phyloP scores from a whole-genome alignment of 2,329 filamentous ascomycete genomes.

The Xylaria multiplex region DNA sequence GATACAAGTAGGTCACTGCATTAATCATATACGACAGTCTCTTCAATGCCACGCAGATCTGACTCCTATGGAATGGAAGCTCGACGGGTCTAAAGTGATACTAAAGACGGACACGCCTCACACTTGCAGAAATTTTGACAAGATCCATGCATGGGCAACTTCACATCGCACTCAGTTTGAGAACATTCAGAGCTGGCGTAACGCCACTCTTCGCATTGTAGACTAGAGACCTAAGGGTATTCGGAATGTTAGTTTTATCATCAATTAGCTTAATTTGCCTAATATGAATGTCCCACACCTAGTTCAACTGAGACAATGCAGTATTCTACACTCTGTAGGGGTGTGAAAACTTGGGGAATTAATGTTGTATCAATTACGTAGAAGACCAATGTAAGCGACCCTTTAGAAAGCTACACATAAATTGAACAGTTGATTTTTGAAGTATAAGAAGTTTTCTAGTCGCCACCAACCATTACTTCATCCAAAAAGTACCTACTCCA shows the following conservation, averaged over 20 bases:
- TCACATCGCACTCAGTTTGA: slow-evolving; percentile 7
- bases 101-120: slow-evolving; percentile 22
- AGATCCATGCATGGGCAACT: slow-evolving; percentile 26
- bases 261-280: too few relatives aligned
- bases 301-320: too few relatives aligned
- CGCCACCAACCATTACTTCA: slow-evolving; percentile 26
- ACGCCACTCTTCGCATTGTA: slow-evolving; percentile 21
- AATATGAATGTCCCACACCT: too few relatives aligned
- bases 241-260: too few relatives aligned
- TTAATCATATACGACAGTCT: slow-evolving; percentile 30
- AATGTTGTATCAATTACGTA: too few relatives aligned
- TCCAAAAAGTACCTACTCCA: slow-evolving; percentile 31
- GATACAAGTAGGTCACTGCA: slow-evolving; percentile 22
- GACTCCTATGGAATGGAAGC: slow-evolving; percentile 31
- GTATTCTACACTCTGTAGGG: too few relatives aligned
- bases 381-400: too few relatives aligned
- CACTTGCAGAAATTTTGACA: slow-evolving; percentile 30
- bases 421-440: neutral
- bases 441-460: neutral
- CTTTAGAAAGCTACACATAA: neutral
- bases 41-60: slow-evolving; percentile 31
- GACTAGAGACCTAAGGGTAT: slow-evolving; percentile 2
- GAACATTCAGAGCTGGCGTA: slow-evolving; percentile 11
- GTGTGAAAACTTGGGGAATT: too few relatives aligned
- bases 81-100: slow-evolving; percentile 19